These are phyloP conservation scores for Zea luxurians DNA, from an alignment of 176 grass and related monocot genomes.

Conservation along the genomic window DNA sequence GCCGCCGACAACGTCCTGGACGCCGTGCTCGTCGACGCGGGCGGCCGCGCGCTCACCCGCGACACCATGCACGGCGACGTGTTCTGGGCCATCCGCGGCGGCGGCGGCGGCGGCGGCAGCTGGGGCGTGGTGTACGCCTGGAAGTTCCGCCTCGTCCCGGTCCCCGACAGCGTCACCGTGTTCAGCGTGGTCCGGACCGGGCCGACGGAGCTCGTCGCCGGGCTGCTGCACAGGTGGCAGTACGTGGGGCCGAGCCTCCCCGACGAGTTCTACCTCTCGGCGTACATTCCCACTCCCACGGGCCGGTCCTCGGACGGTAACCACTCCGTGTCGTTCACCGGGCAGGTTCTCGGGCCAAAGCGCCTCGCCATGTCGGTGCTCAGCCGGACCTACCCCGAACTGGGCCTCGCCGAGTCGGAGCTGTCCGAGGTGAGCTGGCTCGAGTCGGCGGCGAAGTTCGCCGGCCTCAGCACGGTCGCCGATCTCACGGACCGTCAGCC, in stretches of 20 bases:
- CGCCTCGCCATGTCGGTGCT: conserved; percentile 25
- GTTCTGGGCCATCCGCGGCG: conserved; percentile 75
- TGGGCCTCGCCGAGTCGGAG: conserved; percentile 35
- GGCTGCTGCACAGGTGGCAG: conserved; percentile 60
- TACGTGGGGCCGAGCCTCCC: conserved; percentile 45
- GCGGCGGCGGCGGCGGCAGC: conserved; percentile 80
- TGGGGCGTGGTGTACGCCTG: conserved; percentile 80
- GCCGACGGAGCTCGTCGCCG: conserved; percentile 20
- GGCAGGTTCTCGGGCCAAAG: conserved; percentile 33
- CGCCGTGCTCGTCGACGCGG: conserved; percentile 37
- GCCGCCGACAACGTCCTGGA: conserved; percentile 71
- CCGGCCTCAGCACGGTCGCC: neutral
- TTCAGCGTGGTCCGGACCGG: conserved; percentile 35
- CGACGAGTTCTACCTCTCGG: conserved; percentile 44
- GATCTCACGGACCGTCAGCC: conserved; percentile 26
- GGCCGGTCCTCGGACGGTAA: conserved; percentile 31
- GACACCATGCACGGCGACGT: conserved; percentile 52
- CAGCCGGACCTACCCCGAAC: conserved; percentile 38
- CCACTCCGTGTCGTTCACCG: conserved; percentile 41
- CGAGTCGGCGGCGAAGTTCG: conserved; percentile 52
- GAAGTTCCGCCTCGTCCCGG: conserved; percentile 63
- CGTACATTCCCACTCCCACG: conserved; percentile 31
- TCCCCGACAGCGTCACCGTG: conserved; percentile 40
- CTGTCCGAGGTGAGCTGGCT: conserved; percentile 58
- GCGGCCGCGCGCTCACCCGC: conserved; percentile 6